Evolutionary conservation across 2,329 filamentous ascomycete genomes (phyloP).

Genomic region (Didymellaceae sp.): DNA sequence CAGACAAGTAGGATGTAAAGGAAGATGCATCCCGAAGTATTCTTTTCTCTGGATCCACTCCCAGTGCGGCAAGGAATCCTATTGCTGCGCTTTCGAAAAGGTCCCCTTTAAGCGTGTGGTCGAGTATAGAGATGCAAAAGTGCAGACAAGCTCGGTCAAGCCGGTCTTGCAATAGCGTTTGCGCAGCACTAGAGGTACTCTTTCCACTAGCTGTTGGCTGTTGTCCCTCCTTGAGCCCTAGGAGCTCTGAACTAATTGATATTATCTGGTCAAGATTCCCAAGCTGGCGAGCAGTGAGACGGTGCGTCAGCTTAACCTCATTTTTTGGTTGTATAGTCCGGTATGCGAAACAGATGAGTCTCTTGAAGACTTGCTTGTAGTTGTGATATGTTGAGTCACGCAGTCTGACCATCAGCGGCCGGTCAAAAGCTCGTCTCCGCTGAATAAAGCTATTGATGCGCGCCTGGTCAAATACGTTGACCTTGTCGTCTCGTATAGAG

Average conservation of each 20-base stretch:
- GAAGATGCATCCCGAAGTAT: neutral
- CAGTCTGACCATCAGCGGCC: neutral
- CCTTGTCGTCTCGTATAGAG: neutral
- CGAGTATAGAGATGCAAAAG: neutral
- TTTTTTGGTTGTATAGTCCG: neutral
- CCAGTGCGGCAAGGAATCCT: neutral
- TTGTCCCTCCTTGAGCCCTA: neutral
- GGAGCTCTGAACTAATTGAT: neutral
- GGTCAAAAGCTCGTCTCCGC: neutral
- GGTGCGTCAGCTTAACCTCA: neutral
- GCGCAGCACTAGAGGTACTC: neutral
- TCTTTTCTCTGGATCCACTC: neutral
- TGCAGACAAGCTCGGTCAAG: neutral
- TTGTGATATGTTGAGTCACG: neutral
- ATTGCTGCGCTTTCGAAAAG: neutral
- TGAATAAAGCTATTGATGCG: neutral
- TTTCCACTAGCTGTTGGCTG: neutral
- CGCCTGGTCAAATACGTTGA: neutral
- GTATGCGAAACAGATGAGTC: neutral
- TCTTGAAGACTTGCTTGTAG: neutral
- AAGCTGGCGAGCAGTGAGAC: neutral
- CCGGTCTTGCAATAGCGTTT: neutral
- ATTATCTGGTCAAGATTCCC: neutral
- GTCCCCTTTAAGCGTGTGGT: neutral
- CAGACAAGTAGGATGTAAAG: neutral